Evolutionary conservation across 306 rosid genomes (phyloP).

Genomic region (Chamaecrista fasciculata): DNA sequence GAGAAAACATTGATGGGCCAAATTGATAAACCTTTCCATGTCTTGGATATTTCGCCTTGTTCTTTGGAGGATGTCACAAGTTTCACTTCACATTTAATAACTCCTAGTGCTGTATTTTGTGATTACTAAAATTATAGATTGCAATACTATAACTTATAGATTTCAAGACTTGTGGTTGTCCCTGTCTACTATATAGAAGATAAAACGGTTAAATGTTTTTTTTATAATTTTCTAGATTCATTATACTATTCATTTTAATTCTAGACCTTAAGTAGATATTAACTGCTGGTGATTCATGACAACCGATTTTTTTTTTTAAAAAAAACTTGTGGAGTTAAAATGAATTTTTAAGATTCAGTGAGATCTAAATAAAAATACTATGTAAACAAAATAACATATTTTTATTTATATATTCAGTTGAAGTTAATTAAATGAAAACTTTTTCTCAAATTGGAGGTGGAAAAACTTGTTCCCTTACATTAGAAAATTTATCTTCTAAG

Average conservation of each 20-base stretch:
- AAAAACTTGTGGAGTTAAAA: background rate
- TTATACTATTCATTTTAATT: background rate
- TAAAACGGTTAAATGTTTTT: too few relatives aligned
- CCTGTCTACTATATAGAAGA: too few relatives aligned
- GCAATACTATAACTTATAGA: too few relatives aligned
- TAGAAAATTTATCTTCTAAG: too few relatives aligned
- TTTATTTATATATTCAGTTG: background rate
- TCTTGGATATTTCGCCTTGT: background rate
- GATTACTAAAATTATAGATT: background rate
- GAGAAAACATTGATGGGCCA: background rate
- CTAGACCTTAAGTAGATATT: background rate
- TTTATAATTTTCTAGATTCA: too few relatives aligned
- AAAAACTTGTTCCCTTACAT: background rate
- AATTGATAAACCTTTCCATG: background rate
- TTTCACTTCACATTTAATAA: background rate
- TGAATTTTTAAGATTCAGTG: background rate
- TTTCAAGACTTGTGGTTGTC: too few relatives aligned
- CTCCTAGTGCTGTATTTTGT: background rate
- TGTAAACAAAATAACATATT: background rate
- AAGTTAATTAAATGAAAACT: background rate
- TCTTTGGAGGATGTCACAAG: background rate
- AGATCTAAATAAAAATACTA: background rate
- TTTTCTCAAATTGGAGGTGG: background rate
- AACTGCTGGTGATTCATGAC: background rate
- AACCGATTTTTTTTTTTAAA: background rate